A percentile compares a stretch with the other conserved stretches of the same genome.
Evolutionary conservation across 73 alveolate genomes (phyloP).

Genomic region (Diophrys appendiculata): DNA sequence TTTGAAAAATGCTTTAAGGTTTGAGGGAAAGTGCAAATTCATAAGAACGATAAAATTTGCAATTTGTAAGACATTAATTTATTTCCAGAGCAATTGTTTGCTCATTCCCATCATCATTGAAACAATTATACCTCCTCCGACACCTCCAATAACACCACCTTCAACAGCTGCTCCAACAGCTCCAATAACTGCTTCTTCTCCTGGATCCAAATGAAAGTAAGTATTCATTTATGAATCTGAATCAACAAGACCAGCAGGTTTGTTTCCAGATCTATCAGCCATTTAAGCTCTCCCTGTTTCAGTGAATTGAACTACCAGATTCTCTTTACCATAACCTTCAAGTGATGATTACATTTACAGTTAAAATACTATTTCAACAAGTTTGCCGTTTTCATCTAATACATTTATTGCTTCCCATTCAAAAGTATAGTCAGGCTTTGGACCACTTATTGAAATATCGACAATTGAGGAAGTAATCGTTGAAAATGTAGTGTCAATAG

Average conservation of each 20-base stretch:
- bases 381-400: background rate
- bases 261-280: background rate
- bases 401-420: background rate
- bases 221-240: background rate
- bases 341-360: background rate
- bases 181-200: slow-evolving; percentile 1
- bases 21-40: background rate
- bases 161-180: slow-evolving; percentile 1
- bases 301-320: background rate
- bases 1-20: background rate
- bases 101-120: background rate
- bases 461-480: background rate
- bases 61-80: no score
- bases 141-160: background rate
- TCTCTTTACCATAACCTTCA: background rate
- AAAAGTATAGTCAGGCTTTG: background rate
- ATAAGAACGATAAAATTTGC: background rate
- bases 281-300: background rate
- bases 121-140: background rate
- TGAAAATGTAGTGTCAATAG: background rate
- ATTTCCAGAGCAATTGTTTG: background rate
- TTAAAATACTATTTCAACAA: no score
- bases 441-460: background rate
- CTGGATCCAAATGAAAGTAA: background rate
- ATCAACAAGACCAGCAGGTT: background rate